phyloP scores from a whole-genome alignment of 495 filamentous ascomycete species.

The Penicillium bovifimosum region DNA sequence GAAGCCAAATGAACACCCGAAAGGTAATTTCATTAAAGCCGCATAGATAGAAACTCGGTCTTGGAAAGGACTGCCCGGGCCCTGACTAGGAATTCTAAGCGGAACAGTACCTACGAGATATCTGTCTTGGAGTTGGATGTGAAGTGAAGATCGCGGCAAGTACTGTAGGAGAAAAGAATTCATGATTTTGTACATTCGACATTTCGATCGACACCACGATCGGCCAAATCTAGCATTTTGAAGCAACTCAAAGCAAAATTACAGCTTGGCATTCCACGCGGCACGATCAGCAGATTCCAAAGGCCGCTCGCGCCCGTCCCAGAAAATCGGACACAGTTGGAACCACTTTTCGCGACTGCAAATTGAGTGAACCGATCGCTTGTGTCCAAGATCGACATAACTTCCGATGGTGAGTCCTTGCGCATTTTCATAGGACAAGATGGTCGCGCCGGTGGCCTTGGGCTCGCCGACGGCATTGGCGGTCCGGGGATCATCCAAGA shows the following conservation, averaged over 20 bases:
- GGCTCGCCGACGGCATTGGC: constrained; percentile 60
- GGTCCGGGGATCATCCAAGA: constrained; percentile 64
- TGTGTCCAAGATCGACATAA: constrained; percentile 61
- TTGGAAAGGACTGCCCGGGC: neutral
- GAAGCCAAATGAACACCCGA: neutral
- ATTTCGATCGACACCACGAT: too few relatives aligned
- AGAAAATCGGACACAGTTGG: constrained; percentile 55
- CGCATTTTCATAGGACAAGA: constrained; percentile 61
- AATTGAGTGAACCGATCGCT: constrained; percentile 56
- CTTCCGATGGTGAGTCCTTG: constrained; percentile 61
- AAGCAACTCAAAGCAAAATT: constrained; percentile 1
- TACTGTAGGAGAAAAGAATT: neutral
- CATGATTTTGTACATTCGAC: constrained; percentile 1
- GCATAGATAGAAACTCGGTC: neutral
- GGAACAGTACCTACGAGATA: neutral
- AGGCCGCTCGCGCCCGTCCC: constrained; percentile 41
- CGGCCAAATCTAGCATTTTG: neutral
- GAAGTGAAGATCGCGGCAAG: neutral
- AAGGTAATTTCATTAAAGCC: constrained; percentile 1
- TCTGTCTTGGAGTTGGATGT: neutral
- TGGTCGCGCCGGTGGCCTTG: constrained; percentile 51
- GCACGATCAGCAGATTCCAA: constrained; percentile 43
- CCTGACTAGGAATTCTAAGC: neutral
- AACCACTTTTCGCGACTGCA: constrained; percentile 64
- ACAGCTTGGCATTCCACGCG: constrained; percentile 47